Evolutionary conservation across 2,329 filamentous ascomycete species (phyloP), one percentile per base, ranked within the genome.

Genomic region (Fusarium humuli): DNA sequence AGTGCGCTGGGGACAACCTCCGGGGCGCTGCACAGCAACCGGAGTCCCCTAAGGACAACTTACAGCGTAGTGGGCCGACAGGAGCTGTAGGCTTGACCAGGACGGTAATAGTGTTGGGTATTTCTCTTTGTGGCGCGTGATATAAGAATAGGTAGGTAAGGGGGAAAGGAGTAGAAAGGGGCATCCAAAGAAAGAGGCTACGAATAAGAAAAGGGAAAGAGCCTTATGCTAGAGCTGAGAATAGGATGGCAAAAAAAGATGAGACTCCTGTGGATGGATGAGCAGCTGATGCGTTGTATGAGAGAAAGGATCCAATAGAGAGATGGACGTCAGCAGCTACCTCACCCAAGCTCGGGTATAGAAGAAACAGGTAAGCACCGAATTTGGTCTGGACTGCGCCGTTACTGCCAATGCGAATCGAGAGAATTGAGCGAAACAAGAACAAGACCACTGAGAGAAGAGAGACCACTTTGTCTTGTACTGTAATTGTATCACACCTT

Each of bases 1-100:
- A 53, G 45, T 44, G 45, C 41, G 41, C 63, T 69, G 53, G 56
- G 18, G 34, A 37, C 18, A 11, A 18, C 34, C 34, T 18, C 34
- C 44, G 41, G 44, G 66, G 66, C 61, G 54, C 63, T 69, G 61
- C 46, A 59, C 59, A 49, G 67, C 67, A 67, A 62, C 67, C 59
- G 25, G 37, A 48, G 55, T 18, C 44, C 48, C 49, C 27, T 53
- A 29, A 53, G 23, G 49, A 53, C 16, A 53, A 63, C 58, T 69
- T 59, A 64, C 63, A 70, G 58, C 42, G 66, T 27, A 53, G 67
- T 70, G 67, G 67, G 67, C 56, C 61, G 34, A 23, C 25, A 48
- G 20, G 23, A 42, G 34, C 34, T 37, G 34, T 37, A 37, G 30
- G 54, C 40, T 53, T 53, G 55, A 47, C 44, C 34, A 42, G 42